These are phyloP conservation scores for Dacryopinax primogenitus DNA, from an alignment of 768 basidiomycete species.

Conservation along the genomic window DNA sequence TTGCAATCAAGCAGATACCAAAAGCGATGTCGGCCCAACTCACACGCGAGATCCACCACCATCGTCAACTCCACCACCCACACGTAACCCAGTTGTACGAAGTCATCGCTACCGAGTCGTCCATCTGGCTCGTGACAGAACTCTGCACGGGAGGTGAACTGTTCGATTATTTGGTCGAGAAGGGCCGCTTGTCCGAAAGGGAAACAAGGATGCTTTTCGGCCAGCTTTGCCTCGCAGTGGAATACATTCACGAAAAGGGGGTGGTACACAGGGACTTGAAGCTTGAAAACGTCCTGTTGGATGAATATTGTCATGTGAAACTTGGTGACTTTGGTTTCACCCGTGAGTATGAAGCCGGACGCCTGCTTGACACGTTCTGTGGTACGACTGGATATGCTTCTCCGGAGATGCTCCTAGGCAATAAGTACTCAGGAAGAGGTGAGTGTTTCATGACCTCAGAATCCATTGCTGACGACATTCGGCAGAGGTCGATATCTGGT, in stretches of 20 bases:
- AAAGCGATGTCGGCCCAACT: constrained; percentile 82
- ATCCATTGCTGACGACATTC: too few species aligned
- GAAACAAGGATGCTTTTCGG: constrained; percentile 86
- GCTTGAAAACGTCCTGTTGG: constrained; percentile 84
- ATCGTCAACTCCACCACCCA: constrained; percentile 90
- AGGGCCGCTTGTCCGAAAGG: constrained; percentile 70
- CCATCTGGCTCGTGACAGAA: constrained; percentile 95
- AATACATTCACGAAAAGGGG: constrained; percentile 80
- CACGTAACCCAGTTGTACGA: constrained; percentile 94
- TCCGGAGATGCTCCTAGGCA: constrained; percentile 80
- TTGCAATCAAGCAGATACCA: constrained; percentile 96
- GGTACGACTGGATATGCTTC: constrained; percentile 88
- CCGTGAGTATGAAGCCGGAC: constrained; percentile 68
- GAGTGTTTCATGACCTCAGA: too few species aligned
- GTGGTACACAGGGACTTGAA: constrained; percentile 96
- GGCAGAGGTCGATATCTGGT: constrained; percentile 94
- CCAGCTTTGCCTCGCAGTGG: constrained; percentile 87
- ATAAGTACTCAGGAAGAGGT: constrained; percentile 86
- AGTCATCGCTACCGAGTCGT: constrained; percentile 89
- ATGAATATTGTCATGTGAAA: constrained; percentile 83
- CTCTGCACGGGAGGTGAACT: constrained; percentile 94
- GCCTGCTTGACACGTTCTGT: constrained; percentile 82
- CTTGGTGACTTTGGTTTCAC: constrained; percentile 94
- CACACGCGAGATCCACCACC: constrained; percentile 96
- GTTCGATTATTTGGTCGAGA: constrained; percentile 95